Conservation (phyloP, 78 protist genomes). For the Dictyostelium firmibasis region DNA sequence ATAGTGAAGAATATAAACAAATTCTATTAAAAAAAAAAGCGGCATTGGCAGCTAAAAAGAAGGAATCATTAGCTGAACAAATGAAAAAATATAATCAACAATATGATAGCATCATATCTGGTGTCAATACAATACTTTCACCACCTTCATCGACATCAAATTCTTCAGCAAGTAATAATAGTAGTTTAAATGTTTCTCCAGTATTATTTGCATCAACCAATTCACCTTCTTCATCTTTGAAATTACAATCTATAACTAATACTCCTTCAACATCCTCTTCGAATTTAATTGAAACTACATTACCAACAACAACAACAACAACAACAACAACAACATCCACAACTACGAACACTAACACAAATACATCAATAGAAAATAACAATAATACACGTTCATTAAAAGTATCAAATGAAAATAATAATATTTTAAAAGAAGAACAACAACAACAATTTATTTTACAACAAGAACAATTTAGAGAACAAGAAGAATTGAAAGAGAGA, state of each 20-base stretch:
- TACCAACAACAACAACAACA: not conserved
- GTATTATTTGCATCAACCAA: not conserved
- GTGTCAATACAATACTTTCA: conserved; percentile 43
- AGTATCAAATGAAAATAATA: not conserved
- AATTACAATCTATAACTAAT: not conserved
- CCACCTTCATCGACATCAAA: conserved; percentile 16
- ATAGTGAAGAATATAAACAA: not conserved
- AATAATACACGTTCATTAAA: not conserved
- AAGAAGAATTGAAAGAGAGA: not conserved
- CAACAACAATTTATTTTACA: not conserved
- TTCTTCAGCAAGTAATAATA: not conserved
- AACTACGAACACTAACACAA: not conserved
- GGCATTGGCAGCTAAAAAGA: not conserved
- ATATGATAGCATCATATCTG: conserved; percentile 24
- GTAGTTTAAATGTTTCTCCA: conserved; percentile 6
- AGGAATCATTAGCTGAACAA: conserved; percentile 43
- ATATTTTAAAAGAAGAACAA: not conserved
- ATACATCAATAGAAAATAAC: not conserved
- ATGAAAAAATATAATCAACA: conserved; percentile 64
- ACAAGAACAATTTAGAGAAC: not conserved
- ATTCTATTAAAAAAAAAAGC: not conserved
- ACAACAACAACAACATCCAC: not conserved
- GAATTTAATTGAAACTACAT: not conserved
- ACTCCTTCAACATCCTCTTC: not conserved
- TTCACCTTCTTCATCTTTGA: not conserved